Conservation (phyloP, 1,284 basidiomycete species). For the Fomitopsis schrenkii region DNA sequence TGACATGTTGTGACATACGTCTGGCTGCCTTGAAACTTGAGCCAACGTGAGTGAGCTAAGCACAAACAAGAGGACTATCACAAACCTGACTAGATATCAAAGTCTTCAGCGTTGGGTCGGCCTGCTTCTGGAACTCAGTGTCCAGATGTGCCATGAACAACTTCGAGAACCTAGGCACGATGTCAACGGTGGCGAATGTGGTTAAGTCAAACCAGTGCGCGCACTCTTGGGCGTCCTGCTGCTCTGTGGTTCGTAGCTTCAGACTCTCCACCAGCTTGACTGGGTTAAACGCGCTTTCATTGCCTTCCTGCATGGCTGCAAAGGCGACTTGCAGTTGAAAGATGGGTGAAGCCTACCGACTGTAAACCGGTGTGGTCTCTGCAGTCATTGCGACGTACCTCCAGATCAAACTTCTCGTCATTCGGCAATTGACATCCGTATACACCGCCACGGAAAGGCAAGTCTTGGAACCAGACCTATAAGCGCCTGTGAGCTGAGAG, state of each 20-base stretch:
- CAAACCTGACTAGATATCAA: constrained; percentile 68
- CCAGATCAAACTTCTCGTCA: constrained; percentile 47
- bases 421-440: constrained; percentile 48
- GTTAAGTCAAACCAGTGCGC: neutral
- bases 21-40: constrained; percentile 81
- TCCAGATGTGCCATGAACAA: constrained; percentile 88
- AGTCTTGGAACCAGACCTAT: constrained; percentile 62
- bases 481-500: neutral
- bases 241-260: constrained; percentile 73
- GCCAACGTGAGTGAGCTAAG: neutral
- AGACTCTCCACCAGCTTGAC: constrained; percentile 79
- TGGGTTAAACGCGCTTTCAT: constrained; percentile 74
- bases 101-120: constrained; percentile 52
- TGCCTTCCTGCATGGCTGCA: constrained; percentile 75
- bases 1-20: constrained; percentile 77
- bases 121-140: constrained; percentile 78
- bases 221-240: constrained; percentile 94
- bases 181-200: neutral
- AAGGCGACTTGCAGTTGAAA: constrained; percentile 77
- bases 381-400: constrained; percentile 34
- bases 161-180: constrained; percentile 77
- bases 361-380: neutral
- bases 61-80: neutral
- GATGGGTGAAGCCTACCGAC: constrained; percentile 60
- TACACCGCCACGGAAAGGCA: constrained; percentile 55